A percentile compares a stretch with the other conserved stretches of the same genome.
These are phyloP conservation scores for Eucalyptus dawsonii DNA, from an alignment of 345 rosid species.

Conservation along the genomic window DNA sequence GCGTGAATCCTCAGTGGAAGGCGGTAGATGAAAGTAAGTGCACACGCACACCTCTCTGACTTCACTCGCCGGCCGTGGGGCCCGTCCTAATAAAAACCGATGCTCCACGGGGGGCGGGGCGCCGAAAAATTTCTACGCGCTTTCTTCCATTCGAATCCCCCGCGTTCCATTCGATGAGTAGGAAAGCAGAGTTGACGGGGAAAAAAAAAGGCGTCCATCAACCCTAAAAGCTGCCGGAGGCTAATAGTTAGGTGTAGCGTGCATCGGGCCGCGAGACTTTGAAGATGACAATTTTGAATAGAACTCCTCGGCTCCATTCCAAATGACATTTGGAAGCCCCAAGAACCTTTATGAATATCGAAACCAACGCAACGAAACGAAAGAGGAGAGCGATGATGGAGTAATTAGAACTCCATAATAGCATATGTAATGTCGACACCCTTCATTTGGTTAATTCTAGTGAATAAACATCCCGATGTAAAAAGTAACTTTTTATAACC, in stretches of 20 bases:
- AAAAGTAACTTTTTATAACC: not conserved
- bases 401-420: not conserved
- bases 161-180: too few relatives aligned
- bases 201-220: not conserved
- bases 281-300: not conserved
- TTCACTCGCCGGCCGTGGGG: not conserved
- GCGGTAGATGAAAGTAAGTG: too few relatives aligned
- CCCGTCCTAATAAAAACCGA: not conserved
- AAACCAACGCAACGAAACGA: fast-evolving
- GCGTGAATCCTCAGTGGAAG: not conserved
- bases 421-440: not conserved
- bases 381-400: fast-evolving
- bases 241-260: not conserved
- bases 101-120: not conserved
- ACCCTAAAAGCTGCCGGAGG: too few relatives aligned
- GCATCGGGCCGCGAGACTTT: not conserved
- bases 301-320: too few relatives aligned
- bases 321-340: not conserved
- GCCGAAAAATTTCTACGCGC: not conserved
- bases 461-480: too few relatives aligned
- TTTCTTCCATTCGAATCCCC: not conserved
- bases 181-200: not conserved
- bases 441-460: fast-evolving
- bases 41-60: not conserved
- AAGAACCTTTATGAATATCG: fast-evolving